Percentiles rank a stretch among this genome's conserved stretches.
Evolutionary conservation across 768 basidiomycete genomes (phyloP).

Genomic region (Lyophyllum decastes): DNA sequence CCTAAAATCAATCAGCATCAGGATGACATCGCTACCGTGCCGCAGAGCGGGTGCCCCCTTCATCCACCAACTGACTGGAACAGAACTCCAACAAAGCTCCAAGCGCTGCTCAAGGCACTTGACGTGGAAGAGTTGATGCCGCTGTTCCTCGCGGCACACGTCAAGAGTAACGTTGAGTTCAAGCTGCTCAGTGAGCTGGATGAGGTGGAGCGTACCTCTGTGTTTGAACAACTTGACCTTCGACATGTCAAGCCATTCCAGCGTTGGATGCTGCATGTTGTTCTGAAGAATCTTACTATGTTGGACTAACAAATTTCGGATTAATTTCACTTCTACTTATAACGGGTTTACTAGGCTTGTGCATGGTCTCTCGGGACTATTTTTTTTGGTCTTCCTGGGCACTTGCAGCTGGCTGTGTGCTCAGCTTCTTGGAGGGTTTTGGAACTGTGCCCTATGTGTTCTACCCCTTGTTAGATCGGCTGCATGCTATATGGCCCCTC

Average conservation of each 20-base stretch:
- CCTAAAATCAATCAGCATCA: too few relatives aligned
- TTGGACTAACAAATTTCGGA: not conserved
- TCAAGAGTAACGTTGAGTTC: constrained; percentile 23
- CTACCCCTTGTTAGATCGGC: too few relatives aligned
- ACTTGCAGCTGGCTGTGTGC: too few relatives aligned
- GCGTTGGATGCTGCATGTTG: constrained; percentile 11
- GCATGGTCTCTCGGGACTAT: too few relatives aligned
- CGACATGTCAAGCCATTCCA: constrained; percentile 12
- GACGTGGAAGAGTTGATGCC: constrained; percentile 28
- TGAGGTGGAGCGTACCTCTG: not conserved
- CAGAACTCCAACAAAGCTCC: constrained; percentile 15
- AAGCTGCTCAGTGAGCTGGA: constrained; percentile 11
- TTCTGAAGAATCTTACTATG: not conserved
- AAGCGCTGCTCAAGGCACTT: constrained; percentile 14
- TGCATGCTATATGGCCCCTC: too few relatives aligned
- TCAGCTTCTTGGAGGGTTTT: too few relatives aligned
- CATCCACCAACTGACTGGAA: constrained; percentile 17
- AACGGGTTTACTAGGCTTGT: not conserved
- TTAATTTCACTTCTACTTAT: not conserved
- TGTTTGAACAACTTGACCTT: constrained; percentile 4
- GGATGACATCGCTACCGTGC: not conserved
- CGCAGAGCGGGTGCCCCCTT: constrained; percentile 17
- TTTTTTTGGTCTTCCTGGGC: too few relatives aligned
- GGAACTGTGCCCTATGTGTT: too few relatives aligned
- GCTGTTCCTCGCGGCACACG: constrained; percentile 21